A percentile compares a stretch with the other conserved stretches of the same genome.
Conservation (phyloP, 768 basidiomycete species). For the Pulveroboletus sp. region DNA sequence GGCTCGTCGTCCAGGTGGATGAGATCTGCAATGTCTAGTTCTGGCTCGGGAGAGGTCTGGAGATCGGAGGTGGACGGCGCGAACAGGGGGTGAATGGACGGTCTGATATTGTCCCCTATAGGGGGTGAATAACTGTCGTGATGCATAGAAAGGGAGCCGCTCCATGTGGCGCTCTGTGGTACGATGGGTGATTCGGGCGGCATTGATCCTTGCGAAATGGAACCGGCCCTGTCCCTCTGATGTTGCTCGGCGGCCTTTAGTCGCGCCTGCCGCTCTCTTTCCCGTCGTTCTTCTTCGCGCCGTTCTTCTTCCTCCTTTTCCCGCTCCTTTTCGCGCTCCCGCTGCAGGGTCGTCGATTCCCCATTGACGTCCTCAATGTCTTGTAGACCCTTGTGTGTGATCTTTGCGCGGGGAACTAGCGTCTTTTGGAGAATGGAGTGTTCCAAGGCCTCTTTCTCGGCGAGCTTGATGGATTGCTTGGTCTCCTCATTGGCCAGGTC, state of each 20-base stretch:
- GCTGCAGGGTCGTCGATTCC: slow-evolving; percentile 37
- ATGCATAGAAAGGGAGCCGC: slow-evolving; percentile 53
- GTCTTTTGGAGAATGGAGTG: slow-evolving; percentile 81
- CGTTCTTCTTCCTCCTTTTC: slow-evolving; percentile 68
- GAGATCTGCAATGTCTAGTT: slow-evolving; percentile 70
- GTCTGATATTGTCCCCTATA: slow-evolving; percentile 23
- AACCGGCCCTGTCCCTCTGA: slow-evolving; percentile 46
- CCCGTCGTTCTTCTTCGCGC: slow-evolving; percentile 54
- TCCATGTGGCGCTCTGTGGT: slow-evolving; percentile 52
- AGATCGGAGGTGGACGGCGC: slow-evolving; percentile 40
- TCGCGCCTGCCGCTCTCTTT: slow-evolving; percentile 66
- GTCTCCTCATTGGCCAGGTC: slow-evolving; percentile 88
- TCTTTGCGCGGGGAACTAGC: slow-evolving; percentile 67
- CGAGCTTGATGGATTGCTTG: slow-evolving; percentile 76
- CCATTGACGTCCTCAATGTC: slow-evolving; percentile 82
- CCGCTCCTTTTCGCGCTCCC: slow-evolving; percentile 52
- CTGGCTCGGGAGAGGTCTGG: slow-evolving; percentile 46
- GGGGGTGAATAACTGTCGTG: slow-evolving; percentile 25
- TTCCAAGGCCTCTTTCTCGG: slow-evolving; percentile 79
- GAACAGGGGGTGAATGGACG: slow-evolving; percentile 35
- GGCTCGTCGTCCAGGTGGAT: slow-evolving; percentile 75
- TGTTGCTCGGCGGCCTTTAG: slow-evolving; percentile 46
- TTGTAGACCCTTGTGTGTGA: slow-evolving; percentile 91
- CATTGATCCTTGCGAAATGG: slow-evolving; percentile 49
- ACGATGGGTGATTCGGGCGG: slow-evolving; percentile 71